Conservation (phyloP, 768 basidiomycete genomes). For the Suillus subaureus region DNA sequence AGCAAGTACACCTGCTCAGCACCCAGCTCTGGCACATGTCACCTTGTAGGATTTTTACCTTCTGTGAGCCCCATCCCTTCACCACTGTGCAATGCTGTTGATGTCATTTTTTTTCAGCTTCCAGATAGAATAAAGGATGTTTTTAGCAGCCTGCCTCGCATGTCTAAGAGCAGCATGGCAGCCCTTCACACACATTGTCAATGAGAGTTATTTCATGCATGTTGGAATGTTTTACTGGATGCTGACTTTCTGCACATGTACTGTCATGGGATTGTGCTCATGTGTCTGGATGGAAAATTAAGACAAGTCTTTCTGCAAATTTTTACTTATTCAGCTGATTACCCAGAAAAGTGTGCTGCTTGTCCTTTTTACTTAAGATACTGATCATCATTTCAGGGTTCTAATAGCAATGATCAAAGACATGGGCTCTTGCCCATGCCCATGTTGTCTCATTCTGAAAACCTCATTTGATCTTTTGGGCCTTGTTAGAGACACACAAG, state of each 20-base stretch:
- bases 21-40: conserved; percentile 15
- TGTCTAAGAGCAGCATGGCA: neutral
- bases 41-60: conserved; percentile 25
- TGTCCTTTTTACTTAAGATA: neutral
- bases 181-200: conserved; percentile 18
- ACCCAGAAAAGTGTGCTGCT: neutral
- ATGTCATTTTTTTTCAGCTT: conserved; percentile 12
- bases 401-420: neutral
- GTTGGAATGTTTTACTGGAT: conserved; percentile 24
- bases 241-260: conserved; percentile 27
- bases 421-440: neutral
- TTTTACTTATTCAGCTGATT: neutral
- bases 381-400: neutral
- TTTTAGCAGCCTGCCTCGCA: neutral
- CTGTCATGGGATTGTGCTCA: conserved; percentile 21
- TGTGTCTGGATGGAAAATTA: conserved; percentile 23
- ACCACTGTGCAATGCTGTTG: too few species aligned
- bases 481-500: too few species aligned
- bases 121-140: conserved; percentile 18
- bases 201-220: conserved; percentile 26
- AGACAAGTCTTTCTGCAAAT: neutral
- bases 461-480: too few species aligned
- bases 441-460: neutral
- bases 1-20: conserved; percentile 10
- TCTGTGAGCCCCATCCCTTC: neutral